phyloP scores from a whole-genome alignment of 345 rosid species.

The Turritis glabra region DNA sequence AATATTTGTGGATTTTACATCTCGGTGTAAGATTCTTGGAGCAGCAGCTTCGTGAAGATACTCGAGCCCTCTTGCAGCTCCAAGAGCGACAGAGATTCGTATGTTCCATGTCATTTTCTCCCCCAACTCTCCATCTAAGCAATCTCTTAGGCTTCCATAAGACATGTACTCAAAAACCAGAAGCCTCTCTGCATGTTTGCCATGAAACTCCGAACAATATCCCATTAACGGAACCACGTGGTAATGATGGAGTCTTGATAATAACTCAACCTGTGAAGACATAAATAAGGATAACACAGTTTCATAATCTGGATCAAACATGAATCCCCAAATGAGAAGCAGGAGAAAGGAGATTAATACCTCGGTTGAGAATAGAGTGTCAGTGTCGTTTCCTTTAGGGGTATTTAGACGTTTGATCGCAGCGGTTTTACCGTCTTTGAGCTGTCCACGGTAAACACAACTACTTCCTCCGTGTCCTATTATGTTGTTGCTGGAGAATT shows the following conservation, averaged over 20 bases:
- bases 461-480: constrained; percentile 95
- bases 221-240: constrained; percentile 94
- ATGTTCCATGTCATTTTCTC: constrained; percentile 80
- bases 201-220: constrained; percentile 78
- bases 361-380: constrained; percentile 69
- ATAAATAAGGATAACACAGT: not conserved
- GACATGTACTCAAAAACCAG: constrained; percentile 86
- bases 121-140: constrained; percentile 65
- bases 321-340: not conserved
- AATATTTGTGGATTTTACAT: constrained; percentile 93
- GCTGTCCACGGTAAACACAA: constrained; percentile 80
- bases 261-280: constrained; percentile 67
- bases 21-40: constrained; percentile 95
- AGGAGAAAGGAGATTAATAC: constrained; percentile 40
- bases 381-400: constrained; percentile 65
- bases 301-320: not conserved
- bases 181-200: constrained; percentile 77
- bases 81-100: constrained; percentile 80
- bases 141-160: constrained; percentile 81
- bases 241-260: constrained; percentile 88
- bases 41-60: constrained; percentile 99
- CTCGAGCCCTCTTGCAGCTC: constrained; percentile 97
- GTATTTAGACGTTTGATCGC: constrained; percentile 78
- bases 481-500: constrained; percentile 66
- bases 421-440: constrained; percentile 73